Base-by-base conservation (phyloP, 2,329 filamentous ascomycete species). In the Fusarium floridanum region DNA sequence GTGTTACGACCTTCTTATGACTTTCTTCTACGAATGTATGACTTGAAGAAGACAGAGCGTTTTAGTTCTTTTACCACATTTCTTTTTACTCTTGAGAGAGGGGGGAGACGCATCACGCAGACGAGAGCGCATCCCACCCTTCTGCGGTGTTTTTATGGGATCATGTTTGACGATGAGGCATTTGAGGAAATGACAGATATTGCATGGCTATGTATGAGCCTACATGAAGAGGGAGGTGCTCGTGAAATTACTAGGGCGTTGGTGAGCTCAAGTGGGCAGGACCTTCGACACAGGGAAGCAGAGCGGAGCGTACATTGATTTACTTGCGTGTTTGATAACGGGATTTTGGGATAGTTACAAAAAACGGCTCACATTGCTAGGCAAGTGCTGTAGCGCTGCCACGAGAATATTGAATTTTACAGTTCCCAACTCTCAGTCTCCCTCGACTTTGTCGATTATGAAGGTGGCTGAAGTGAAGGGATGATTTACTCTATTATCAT, bases 1-100 rank as follows among this genome's bases (percentile, higher is more conserved):
- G 80, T 81, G 79, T 80, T 74, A 83, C 76, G 81, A 83, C 78
- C 76, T 78, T 80, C 74, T 82, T 80, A 82, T 80, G 81, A 82
- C 76, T 80, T 81, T 80, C 78, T 82, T 82, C 81, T 79, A 82
- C 73, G 81, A 82, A 78, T 84, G 81, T 83, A 84, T 83, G 83
- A 86, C 78, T 78, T 84, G 81, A 84, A 85, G 81, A 82, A 81
- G 79, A 82, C 73, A 76, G 74, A 76, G 71, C 72, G 63, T 64
- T 78, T 78, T 77, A 74, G 76, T 77, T 75, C 73, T 74, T 80
- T 77, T 68, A 59, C 71, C 66, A 73, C 74, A 76, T 76, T 76
- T 79, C 77, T 77, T 70, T 72, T 71, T 57, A 61, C 61, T 66
- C 43, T 56, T 70, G 71, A 61, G 66, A 64, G 66, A 64, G 20